Evolutionary conservation across 2,329 filamentous ascomycete species (phyloP).

Genomic region (Chrysoporthe deuterocubensis): DNA sequence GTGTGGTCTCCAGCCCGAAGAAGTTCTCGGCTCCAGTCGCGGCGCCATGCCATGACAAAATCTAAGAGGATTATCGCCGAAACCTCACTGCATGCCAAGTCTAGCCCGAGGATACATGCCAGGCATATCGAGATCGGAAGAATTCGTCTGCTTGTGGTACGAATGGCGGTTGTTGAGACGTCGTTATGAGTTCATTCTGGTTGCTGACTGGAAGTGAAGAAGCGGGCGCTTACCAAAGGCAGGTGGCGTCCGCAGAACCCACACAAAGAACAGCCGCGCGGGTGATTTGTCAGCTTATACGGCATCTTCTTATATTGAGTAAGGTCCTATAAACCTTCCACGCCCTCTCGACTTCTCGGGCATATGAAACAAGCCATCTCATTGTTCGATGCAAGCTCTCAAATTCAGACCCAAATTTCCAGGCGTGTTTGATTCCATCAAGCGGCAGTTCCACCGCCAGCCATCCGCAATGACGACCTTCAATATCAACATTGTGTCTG

Average conservation of each 20-base stretch:
- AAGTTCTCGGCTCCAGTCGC: background rate
- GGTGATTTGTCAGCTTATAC: conserved; percentile 23
- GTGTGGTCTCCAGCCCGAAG: background rate
- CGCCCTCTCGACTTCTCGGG: background rate
- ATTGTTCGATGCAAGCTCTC: background rate
- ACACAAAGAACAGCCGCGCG: background rate
- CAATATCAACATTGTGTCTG: conserved; percentile 77
- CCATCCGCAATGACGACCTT: conserved; percentile 69
- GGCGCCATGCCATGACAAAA: background rate
- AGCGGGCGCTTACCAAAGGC: conserved; percentile 14
- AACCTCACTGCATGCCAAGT: background rate
- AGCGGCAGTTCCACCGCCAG: conserved; percentile 18
- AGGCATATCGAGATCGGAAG: background rate
- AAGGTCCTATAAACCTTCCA: background rate
- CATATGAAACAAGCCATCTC: background rate
- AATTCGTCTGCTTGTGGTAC: background rate
- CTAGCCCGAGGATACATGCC: background rate
- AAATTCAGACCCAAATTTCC: background rate
- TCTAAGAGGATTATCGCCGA: background rate
- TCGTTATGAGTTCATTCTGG: background rate
- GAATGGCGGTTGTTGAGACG: background rate
- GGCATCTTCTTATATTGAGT: background rate
- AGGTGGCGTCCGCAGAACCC: conserved; percentile 5
- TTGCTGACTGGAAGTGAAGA: background rate
- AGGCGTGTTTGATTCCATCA: conserved; percentile 15